Evolutionary conservation across 306 rosid genomes (phyloP).

Genomic region (Quercus robur): DNA sequence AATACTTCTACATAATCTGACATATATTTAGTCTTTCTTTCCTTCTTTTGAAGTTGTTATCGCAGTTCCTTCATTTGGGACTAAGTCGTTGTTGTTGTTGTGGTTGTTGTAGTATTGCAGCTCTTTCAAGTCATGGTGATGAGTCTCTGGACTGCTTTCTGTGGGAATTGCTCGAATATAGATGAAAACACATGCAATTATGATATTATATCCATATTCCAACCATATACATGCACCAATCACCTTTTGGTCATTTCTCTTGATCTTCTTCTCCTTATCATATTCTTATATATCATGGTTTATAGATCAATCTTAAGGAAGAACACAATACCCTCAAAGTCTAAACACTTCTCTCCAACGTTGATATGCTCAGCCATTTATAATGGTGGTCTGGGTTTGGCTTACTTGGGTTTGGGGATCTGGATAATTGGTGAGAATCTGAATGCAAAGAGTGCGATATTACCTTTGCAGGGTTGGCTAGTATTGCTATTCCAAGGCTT

Average conservation of each 20-base stretch:
- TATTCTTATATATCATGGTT: slow-evolving; percentile 1
- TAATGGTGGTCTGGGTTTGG: slow-evolving; percentile 23
- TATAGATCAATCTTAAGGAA: slow-evolving; percentile 1
- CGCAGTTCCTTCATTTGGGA: neutral
- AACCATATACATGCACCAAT: slow-evolving; percentile 23
- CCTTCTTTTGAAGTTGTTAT: neutral
- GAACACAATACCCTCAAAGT: neutral
- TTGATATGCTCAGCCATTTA: neutral
- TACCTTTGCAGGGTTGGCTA: slow-evolving; percentile 22
- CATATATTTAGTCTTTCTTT: neutral
- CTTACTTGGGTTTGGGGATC: slow-evolving; percentile 25
- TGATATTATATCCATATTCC: neutral
- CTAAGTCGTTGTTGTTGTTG: too few relatives aligned
- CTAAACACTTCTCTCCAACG: neutral
- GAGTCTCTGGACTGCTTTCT: slow-evolving; percentile 8
- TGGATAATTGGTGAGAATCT: slow-evolving; percentile 11
- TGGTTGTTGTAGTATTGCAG: too few relatives aligned
- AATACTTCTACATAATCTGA: too few relatives aligned
- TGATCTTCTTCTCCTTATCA: slow-evolving; percentile 18
- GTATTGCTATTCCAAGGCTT: slow-evolving; percentile 15
- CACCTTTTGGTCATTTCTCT: slow-evolving; percentile 6
- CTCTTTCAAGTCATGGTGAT: neutral
- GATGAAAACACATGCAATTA: slow-evolving; percentile 5
- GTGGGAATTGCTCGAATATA: slow-evolving; percentile 1
- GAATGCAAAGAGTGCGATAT: neutral